phyloP scores from a whole-genome alignment of 108 stramenopile species.

The Nitzschia sp. region DNA sequence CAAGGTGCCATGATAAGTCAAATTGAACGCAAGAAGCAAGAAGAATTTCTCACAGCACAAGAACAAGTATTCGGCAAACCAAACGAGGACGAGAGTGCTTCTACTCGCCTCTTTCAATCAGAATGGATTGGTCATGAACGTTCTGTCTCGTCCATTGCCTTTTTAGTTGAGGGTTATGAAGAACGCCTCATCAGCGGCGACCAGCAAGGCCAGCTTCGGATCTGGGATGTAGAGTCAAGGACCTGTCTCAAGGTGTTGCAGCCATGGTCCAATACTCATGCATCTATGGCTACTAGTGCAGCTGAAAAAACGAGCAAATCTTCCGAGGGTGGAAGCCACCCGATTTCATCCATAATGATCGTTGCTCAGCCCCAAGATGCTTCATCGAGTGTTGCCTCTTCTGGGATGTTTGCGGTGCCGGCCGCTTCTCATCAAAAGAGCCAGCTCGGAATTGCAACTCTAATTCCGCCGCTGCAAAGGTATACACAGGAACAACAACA shows the following conservation, averaged over 20 bases:
- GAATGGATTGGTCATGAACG: conserved; percentile 73
- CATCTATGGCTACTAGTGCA: not conserved
- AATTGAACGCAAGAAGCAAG: conserved; percentile 9
- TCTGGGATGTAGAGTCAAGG: conserved; percentile 80
- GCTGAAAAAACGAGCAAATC: conserved; percentile 13
- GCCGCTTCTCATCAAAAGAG: conserved; percentile 3
- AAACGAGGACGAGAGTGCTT: not conserved
- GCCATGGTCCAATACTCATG: conserved; percentile 55
- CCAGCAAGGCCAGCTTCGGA: conserved; percentile 65
- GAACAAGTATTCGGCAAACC: conserved; percentile 41
- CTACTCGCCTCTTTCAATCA: conserved; percentile 27
- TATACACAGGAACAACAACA: conserved; percentile 10
- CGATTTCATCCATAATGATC: conserved; percentile 57
- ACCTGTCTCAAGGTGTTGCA: conserved; percentile 61
- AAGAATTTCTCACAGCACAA: conserved; percentile 12
- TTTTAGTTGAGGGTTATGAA: conserved; percentile 46
- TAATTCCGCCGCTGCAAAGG: conserved; percentile 41
- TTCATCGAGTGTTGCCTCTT: not conserved
- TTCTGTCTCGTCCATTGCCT: conserved; percentile 59
- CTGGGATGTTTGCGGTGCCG: conserved; percentile 21
- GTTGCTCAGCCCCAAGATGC: conserved; percentile 26
- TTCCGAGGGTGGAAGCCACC: conserved; percentile 35
- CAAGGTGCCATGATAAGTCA: conserved; percentile 33
- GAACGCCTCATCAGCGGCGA: conserved; percentile 66
- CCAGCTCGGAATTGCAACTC: conserved; percentile 4